phyloP scores from a whole-genome alignment of 129 eudicot genomes.

The carrot (Daucus carota) region DNA sequence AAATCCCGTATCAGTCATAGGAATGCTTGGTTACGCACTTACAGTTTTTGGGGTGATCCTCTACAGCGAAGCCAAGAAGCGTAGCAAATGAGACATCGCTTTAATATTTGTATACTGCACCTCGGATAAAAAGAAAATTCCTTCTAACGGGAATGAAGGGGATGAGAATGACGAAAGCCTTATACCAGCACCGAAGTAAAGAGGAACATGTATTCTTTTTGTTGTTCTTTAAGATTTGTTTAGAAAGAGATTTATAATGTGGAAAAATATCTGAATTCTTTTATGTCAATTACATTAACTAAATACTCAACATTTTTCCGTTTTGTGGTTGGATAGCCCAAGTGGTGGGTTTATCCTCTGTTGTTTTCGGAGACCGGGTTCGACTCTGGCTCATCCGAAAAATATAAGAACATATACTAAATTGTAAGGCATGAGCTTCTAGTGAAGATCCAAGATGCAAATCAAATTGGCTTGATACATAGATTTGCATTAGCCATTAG shows the following conservation, averaged over 20 bases:
- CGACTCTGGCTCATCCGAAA: too few relatives aligned
- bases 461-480: not conserved
- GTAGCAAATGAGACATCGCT: slow-evolving; percentile 34
- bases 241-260: not conserved
- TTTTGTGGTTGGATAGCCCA: not conserved
- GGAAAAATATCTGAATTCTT: not conserved
- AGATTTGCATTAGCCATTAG: too few relatives aligned
- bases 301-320: not conserved
- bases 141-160: not conserved
- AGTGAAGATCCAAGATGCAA: not conserved
- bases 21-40: slow-evolving; percentile 68
- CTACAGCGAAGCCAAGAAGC: slow-evolving; percentile 72
- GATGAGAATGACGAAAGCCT: too few relatives aligned
- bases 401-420: too few relatives aligned
- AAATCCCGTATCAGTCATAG: slow-evolving; percentile 75
- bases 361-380: too few relatives aligned
- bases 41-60: slow-evolving; percentile 68
- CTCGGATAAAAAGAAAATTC: not conserved
- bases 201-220: not conserved
- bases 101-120: not conserved
- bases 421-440: too few relatives aligned
- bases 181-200: too few relatives aligned
- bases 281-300: not conserved
- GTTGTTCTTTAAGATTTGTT: not conserved
- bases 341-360: too few relatives aligned